phyloP scores from a whole-genome alignment of 2,329 filamentous ascomycete species.

The Xenoacremonium recifei region DNA sequence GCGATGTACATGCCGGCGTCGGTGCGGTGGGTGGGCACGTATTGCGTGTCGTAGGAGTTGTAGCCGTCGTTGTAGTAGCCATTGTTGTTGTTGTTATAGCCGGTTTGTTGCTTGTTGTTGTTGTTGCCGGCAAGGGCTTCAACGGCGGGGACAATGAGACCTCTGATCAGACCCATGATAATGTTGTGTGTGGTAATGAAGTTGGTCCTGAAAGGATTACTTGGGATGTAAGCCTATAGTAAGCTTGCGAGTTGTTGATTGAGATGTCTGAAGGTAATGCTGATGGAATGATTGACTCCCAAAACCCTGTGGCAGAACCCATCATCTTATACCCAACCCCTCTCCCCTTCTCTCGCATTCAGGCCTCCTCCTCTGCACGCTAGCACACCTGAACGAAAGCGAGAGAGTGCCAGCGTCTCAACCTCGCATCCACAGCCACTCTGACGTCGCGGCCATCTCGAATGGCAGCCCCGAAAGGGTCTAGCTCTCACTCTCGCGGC shows the following conservation, averaged over 20 bases:
- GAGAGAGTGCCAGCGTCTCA: no score
- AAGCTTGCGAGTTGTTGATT: not conserved
- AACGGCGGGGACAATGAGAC: conserved; percentile 9
- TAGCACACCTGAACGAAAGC: not conserved
- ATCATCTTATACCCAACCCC: conserved; percentile 5
- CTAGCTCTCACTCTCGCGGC: conserved; percentile 7
- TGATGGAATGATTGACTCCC: not conserved
- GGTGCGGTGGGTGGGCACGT: not conserved
- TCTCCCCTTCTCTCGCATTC: not conserved
- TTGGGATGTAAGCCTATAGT: not conserved
- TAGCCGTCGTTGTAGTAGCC: not conserved
- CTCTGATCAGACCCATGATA: conserved; percentile 18
- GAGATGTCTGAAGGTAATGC: not conserved
- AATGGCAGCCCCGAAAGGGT: conserved; percentile 14
- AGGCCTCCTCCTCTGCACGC: not conserved
- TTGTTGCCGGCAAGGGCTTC: conserved; percentile 3
- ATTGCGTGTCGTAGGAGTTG: no score
- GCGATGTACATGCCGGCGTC: not conserved
- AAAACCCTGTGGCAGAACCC: not conserved
- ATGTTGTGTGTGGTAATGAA: not conserved
- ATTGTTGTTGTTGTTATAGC: not conserved
- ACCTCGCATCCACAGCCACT: conserved; percentile 16
- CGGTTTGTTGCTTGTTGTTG: not conserved
- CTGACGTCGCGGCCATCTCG: conserved; percentile 14
- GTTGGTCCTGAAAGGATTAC: not conserved